phyloP scores from a whole-genome alignment of 306 rosid genomes.

The Trifolium fragiferum region DNA sequence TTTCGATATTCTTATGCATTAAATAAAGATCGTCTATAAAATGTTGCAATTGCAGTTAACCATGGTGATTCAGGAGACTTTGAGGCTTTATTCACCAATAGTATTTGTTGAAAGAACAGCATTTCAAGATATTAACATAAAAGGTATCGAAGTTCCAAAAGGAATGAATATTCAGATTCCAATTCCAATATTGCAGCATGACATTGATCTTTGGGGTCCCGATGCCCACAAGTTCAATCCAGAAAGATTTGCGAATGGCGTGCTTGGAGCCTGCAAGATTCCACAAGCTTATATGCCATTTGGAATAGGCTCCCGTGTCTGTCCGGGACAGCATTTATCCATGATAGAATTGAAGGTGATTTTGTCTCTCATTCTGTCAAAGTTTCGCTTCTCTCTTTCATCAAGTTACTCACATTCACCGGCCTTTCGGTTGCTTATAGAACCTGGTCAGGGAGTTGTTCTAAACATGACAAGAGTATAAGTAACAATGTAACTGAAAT shows the following conservation, averaged over 20 bases:
- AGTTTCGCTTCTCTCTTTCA: slow-evolving; percentile 46
- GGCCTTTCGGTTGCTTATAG: slow-evolving; percentile 38
- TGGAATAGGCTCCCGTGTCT: slow-evolving; percentile 61
- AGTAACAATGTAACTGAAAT: neutral
- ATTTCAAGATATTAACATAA: slow-evolving; percentile 29
- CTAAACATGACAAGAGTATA: slow-evolving; percentile 44
- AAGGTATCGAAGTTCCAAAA: slow-evolving; percentile 58
- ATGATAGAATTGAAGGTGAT: slow-evolving; percentile 63
- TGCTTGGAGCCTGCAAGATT: slow-evolving; percentile 54
- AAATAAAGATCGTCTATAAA: too few species aligned
- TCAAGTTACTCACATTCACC: slow-evolving; percentile 47
- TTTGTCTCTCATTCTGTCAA: slow-evolving; percentile 43
- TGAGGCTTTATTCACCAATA: neutral
- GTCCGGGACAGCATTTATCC: slow-evolving; percentile 66
- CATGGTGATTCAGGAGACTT: neutral
- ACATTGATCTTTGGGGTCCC: slow-evolving; percentile 59
- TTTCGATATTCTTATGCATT: neutral
- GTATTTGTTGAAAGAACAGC: neutral
- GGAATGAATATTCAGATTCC: slow-evolving; percentile 67
- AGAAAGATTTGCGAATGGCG: slow-evolving; percentile 61
- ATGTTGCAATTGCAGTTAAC: neutral
- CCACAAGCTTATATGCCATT: slow-evolving; percentile 69
- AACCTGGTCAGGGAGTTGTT: slow-evolving; percentile 50
- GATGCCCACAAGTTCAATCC: slow-evolving; percentile 68
- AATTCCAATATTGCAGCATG: slow-evolving; percentile 54